These are phyloP conservation scores for Apiotrichum brassicae DNA, from an alignment of 1,284 basidiomycete genomes.

Conservation along the genomic window DNA sequence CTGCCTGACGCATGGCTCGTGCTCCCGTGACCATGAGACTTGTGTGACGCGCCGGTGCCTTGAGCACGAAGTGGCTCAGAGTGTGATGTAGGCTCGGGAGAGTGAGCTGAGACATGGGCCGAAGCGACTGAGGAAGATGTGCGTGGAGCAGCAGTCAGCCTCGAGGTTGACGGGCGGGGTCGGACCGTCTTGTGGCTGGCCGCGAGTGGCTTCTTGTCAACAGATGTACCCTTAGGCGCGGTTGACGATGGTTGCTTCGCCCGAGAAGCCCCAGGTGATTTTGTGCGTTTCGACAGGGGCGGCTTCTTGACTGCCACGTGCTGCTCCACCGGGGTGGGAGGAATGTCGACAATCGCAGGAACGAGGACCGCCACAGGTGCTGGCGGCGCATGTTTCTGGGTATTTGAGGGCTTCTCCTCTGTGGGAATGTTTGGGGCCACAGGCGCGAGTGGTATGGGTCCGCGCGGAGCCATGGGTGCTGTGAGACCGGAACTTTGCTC, in stretches of 20 bases:
- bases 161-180: neutral
- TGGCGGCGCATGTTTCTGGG: no score
- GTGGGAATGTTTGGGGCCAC: conserved; percentile 2
- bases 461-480: neutral
- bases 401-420: neutral
- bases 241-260: no score
- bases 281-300: neutral
- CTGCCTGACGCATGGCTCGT: neutral
- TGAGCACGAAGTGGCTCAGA: neutral
- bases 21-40: neutral
- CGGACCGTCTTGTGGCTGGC: neutral
- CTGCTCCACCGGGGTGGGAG: neutral
- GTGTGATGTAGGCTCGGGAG: neutral
- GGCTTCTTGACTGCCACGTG: neutral
- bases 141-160: neutral
- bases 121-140: neutral
- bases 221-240: no score
- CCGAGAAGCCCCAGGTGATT: neutral
- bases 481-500: neutral
- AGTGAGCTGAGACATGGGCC: neutral
- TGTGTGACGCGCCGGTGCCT: neutral
- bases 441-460: neutral
- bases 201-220: no score
- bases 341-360: neutral
- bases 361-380: neutral